phyloP scores from a whole-genome alignment of 1,284 basidiomycete genomes.

The Gastroboletus turbinatus region DNA sequence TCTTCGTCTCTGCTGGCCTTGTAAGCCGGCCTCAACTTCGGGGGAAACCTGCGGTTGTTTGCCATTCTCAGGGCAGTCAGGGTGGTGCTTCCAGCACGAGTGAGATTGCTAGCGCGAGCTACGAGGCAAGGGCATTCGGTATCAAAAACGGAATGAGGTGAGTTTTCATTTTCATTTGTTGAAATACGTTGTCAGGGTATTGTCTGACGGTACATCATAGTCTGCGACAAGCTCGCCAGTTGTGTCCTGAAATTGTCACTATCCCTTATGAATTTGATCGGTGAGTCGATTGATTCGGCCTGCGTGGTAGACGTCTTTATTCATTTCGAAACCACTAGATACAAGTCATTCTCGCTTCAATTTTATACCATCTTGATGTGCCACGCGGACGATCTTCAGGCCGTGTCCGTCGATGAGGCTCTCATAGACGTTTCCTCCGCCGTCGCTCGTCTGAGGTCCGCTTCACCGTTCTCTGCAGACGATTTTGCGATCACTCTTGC shows the following conservation, averaged over 20 bases:
- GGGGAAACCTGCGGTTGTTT: slow-evolving; percentile 91
- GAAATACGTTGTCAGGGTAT: not conserved
- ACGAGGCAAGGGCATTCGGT: slow-evolving; percentile 87
- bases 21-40: slow-evolving; percentile 74
- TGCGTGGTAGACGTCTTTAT: slow-evolving; percentile 1
- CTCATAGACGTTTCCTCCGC: slow-evolving; percentile 84
- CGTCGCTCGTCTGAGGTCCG: slow-evolving; percentile 47
- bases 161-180: slow-evolving; percentile 16
- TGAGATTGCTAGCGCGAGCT: slow-evolving; percentile 93
- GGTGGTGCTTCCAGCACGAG: slow-evolving; percentile 79
- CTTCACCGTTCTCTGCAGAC: slow-evolving; percentile 30
- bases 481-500: slow-evolving; percentile 76
- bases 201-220: slow-evolving; percentile 38
- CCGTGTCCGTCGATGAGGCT: slow-evolving; percentile 95
- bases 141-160: slow-evolving; percentile 94
- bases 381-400: slow-evolving; percentile 89
- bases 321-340: slow-evolving; percentile 47
- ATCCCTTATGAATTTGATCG: slow-evolving; percentile 90
- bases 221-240: slow-evolving; percentile 78
- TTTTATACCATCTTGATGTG: slow-evolving; percentile 93
- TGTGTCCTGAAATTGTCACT: slow-evolving; percentile 75
- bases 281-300: slow-evolving; percentile 38
- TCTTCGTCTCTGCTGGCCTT: slow-evolving; percentile 92
- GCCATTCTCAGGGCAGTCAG: slow-evolving; percentile 81
- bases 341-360: slow-evolving; percentile 77